Evolutionary conservation across 805 yeast genomes (phyloP).

Genomic region (Debaryomyces prosopidis): DNA sequence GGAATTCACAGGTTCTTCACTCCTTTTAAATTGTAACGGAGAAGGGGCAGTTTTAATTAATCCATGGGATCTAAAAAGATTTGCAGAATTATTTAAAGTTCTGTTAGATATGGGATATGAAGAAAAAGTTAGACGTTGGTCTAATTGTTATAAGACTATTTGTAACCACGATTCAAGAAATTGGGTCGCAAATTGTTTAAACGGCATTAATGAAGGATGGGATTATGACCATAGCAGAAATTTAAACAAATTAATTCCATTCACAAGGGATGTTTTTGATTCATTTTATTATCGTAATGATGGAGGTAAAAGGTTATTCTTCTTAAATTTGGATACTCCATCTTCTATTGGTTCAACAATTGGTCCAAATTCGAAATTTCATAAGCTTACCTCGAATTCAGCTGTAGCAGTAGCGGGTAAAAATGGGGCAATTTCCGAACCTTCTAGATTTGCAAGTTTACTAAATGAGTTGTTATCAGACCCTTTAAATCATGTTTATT

Average conservation of each 20-base stretch:
- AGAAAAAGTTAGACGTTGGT: slow-evolving; percentile 68
- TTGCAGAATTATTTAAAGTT: slow-evolving; percentile 59
- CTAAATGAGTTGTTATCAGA: slow-evolving; percentile 60
- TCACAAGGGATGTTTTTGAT: slow-evolving; percentile 34
- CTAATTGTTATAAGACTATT: slow-evolving; percentile 56
- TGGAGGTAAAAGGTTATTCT: slow-evolving; percentile 44
- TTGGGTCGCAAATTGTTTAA: slow-evolving; percentile 68
- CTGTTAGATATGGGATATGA: slow-evolving; percentile 65
- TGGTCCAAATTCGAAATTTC: slow-evolving; percentile 13
- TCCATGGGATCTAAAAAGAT: slow-evolving; percentile 82
- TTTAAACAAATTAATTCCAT: slow-evolving; percentile 24
- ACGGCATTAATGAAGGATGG: slow-evolving; percentile 50
- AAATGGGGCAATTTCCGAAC: slow-evolving; percentile 46
- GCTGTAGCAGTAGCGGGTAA: slow-evolving; percentile 20
- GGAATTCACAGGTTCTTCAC: slow-evolving; percentile 94
- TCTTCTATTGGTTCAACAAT: slow-evolving; percentile 22
- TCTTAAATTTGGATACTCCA: slow-evolving; percentile 53
- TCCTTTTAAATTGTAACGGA: slow-evolving; percentile 53
- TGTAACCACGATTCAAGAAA: slow-evolving; percentile 64
- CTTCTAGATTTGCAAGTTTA: slow-evolving; percentile 56
- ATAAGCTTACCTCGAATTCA: slow-evolving; percentile 26
- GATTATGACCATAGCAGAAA: slow-evolving; percentile 27
- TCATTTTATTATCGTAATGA: slow-evolving; percentile 25
- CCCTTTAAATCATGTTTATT: slow-evolving; percentile 65
- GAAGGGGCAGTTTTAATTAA: slow-evolving; percentile 76